Conservation (phyloP, 2,329 filamentous ascomycete genomes). For the Fragosphaeria purpurea region DNA sequence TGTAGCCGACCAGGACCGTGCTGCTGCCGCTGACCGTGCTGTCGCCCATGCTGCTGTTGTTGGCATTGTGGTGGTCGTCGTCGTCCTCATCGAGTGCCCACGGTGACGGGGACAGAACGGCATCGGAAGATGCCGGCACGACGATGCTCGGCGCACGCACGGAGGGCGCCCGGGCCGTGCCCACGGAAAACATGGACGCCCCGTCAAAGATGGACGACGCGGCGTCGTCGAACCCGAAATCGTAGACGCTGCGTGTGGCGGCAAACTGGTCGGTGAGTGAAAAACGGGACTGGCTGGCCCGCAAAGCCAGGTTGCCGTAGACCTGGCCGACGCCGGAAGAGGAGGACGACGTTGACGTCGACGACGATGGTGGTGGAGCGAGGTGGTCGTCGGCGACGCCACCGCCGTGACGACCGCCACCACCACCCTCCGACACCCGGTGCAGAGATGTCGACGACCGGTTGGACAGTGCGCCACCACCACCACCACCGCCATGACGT, state of each 20-base stretch:
- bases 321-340: not conserved
- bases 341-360: not conserved
- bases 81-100: constrained; percentile 6
- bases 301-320: constrained; percentile 15
- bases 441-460: constrained; percentile 10
- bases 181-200: constrained; percentile 11
- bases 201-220: constrained; percentile 31
- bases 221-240: constrained; percentile 36
- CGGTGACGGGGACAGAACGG: not conserved
- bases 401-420: not conserved
- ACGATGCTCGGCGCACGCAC: constrained; percentile 14
- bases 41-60: not conserved
- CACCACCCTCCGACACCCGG: not conserved
- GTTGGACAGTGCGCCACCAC: constrained; percentile 2
- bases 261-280: constrained; percentile 40
- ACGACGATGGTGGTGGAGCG: not conserved
- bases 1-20: constrained; percentile 10
- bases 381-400: not conserved
- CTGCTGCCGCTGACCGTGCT: not conserved
- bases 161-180: constrained; percentile 2
- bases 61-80: not conserved
- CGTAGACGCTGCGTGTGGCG: constrained; percentile 34
- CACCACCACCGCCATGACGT: constrained; percentile 4
- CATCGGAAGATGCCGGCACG: not conserved
- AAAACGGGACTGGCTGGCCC: constrained; percentile 31